phyloP scores from a whole-genome alignment of 768 basidiomycete genomes.

The Mycena capillaripes region DNA sequence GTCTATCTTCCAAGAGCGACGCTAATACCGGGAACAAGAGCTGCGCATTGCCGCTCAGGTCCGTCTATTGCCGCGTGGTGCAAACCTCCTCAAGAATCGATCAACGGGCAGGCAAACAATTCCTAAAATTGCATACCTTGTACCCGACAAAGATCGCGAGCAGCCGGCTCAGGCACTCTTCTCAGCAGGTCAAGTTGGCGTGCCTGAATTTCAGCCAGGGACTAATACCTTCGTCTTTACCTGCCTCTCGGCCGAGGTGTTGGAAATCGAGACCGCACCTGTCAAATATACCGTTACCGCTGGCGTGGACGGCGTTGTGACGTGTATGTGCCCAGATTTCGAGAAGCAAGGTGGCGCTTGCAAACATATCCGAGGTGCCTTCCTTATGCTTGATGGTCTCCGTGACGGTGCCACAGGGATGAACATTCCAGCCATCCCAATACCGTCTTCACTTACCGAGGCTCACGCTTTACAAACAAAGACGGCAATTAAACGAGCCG shows the following conservation, averaged over 20 bases:
- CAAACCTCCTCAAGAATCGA: background rate
- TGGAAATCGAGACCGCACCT: background rate
- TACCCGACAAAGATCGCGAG: background rate
- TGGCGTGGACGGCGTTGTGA: conserved; percentile 6
- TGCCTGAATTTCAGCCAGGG: background rate
- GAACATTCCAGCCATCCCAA: too few species aligned
- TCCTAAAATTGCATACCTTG: conserved; percentile 4
- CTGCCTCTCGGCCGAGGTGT: conserved; percentile 12
- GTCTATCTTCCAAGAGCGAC: conserved; percentile 28
- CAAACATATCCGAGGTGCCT: too few species aligned
- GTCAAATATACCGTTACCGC: conserved; percentile 8
- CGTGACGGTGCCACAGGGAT: too few species aligned
- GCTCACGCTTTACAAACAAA: too few species aligned
- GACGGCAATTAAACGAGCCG: too few species aligned
- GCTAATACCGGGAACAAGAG: background rate
- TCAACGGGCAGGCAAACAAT: background rate
- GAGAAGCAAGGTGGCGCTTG: too few species aligned
- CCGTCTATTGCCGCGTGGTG: background rate
- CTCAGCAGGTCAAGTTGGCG: background rate
- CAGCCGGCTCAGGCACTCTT: background rate
- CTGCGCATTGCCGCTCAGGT: conserved; percentile 3
- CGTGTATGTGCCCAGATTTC: background rate
- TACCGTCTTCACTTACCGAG: too few species aligned
- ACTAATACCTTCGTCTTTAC: background rate
- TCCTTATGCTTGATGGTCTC: too few species aligned